phyloP scores from a whole-genome alignment of 2,329 filamentous ascomycete species.

The Periglandula ipomoeae region DNA sequence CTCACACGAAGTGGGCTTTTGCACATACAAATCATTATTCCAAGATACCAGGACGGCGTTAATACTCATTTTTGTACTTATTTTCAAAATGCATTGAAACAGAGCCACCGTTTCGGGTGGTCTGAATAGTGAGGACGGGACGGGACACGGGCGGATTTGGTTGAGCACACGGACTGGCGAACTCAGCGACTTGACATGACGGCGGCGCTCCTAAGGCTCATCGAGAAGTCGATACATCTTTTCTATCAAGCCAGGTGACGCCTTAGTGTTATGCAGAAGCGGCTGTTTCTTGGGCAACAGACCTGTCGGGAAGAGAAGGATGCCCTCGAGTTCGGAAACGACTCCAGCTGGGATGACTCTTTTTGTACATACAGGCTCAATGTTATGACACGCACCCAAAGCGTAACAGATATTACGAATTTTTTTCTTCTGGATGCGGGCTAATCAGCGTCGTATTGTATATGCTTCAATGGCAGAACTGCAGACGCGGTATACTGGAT shows the following conservation, averaged over 20 bases:
- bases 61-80: conserved; percentile 16
- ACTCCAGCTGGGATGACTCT: neutral
- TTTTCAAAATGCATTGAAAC: neutral
- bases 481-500: neutral
- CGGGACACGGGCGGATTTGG: neutral
- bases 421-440: neutral
- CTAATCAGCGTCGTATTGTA: neutral
- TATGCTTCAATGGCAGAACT: neutral
- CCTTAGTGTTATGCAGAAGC: neutral
- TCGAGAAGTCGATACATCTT: no score
- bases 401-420: conserved; percentile 1
- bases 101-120: neutral
- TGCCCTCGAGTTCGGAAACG: neutral
- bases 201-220: neutral
- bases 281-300: neutral
- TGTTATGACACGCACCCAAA: conserved; percentile 1
- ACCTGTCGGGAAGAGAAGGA: neutral
- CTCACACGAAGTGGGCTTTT: neutral
- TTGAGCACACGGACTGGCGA: conserved; percentile 1
- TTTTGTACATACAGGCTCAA: conserved; percentile 3
- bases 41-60: conserved; percentile 32
- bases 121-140: neutral
- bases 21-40: conserved; percentile 13
- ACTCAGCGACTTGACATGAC: neutral
- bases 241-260: no score